A percentile compares a stretch with the other conserved stretches of the same genome.
Conservation (phyloP, 2,329 filamentous ascomycete species). For the Colletotrichum sp. region DNA sequence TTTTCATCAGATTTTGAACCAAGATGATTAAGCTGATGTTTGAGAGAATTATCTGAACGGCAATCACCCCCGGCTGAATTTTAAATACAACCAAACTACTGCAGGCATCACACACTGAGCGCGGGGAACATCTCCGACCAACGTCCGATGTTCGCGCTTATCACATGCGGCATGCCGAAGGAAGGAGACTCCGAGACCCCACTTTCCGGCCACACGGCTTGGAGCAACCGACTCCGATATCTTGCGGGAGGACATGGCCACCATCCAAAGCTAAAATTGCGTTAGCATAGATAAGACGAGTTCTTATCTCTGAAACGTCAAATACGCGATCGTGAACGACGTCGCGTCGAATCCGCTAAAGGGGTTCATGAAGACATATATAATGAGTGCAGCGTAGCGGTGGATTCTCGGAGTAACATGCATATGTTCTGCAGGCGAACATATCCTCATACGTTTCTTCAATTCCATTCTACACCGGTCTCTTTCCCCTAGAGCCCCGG, state of each 20-base stretch:
- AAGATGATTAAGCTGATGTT: not conserved
- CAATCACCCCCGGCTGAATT: not conserved
- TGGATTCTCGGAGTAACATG: not conserved
- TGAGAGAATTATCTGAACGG: not conserved
- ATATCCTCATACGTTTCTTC: not conserved
- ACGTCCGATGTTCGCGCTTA: not conserved
- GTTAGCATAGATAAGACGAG: not conserved
- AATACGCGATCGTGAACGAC: not conserved
- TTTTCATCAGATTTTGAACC: not conserved
- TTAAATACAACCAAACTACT: not conserved
- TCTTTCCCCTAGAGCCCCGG: not conserved
- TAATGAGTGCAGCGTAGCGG: not conserved
- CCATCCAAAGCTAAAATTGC: not conserved
- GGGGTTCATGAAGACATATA: not conserved
- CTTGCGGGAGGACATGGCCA: not conserved
- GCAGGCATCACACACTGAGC: not conserved
- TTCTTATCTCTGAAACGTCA: not conserved
- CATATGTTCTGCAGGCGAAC: not conserved
- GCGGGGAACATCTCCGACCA: not conserved
- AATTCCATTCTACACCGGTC: not conserved
- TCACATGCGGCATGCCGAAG: not conserved
- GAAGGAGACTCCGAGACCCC: not conserved
- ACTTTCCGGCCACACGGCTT: not conserved
- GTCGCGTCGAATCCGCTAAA: not conserved
- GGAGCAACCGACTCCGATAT: not conserved